Evolutionary conservation across 2,329 filamentous ascomycete genomes (phyloP).

Genomic region (Cryphonectria naterciae): DNA sequence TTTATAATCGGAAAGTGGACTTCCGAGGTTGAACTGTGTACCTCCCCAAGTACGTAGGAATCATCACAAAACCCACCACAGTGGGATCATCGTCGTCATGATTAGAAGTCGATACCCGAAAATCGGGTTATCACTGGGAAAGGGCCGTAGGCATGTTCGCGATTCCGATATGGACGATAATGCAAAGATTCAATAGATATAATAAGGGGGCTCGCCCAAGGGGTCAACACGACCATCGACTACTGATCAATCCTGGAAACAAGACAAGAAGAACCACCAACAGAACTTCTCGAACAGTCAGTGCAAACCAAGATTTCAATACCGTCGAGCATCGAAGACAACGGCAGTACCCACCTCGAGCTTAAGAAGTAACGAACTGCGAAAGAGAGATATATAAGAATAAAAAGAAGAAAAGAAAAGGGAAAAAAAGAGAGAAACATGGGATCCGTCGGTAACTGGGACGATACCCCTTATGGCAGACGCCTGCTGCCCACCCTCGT

Average conservation of each 20-base stretch:
- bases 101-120: not conserved
- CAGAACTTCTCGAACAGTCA: not conserved
- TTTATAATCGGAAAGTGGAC: not conserved
- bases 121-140: not conserved
- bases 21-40: not conserved
- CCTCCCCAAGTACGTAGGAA: not conserved
- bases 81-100: slow-evolving; percentile 1
- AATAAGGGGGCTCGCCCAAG: slow-evolving; percentile 6
- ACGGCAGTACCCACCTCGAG: not conserved
- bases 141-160: not conserved
- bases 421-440: slow-evolving; percentile 3
- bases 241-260: not conserved
- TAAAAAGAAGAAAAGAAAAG: not conserved
- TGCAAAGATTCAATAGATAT: not conserved
- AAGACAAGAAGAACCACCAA: not conserved
- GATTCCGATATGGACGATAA: not conserved
- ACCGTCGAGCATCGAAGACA: not conserved
- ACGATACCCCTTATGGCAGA: slow-evolving; percentile 19
- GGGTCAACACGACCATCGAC: not conserved
- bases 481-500: slow-evolving; percentile 27
- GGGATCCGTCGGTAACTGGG: slow-evolving; percentile 24
- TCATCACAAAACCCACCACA: not conserved
- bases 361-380: not conserved
- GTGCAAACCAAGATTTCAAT: not conserved
- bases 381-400: too few species aligned